phyloP scores from a whole-genome alignment of 2,329 filamentous ascomycete genomes.

The Diaporthe nobilis region DNA sequence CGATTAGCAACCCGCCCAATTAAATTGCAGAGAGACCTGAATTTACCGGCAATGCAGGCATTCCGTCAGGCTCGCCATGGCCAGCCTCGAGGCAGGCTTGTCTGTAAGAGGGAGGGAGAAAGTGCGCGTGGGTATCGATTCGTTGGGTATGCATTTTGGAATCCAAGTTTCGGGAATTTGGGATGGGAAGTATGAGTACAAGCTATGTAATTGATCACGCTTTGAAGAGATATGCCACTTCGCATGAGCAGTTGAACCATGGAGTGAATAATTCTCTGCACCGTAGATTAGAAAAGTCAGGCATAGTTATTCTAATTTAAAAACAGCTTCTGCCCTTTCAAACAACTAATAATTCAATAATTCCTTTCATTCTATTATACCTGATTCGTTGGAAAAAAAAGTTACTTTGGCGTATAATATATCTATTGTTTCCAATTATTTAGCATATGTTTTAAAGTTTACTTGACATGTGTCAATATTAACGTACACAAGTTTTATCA shows the following conservation, averaged over 20 bases:
- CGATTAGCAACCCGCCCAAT: neutral
- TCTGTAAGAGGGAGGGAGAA: conserved; percentile 59
- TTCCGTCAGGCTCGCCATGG: conserved; percentile 62
- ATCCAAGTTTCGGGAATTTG: neutral
- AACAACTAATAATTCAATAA: no score
- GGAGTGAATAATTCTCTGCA: no score
- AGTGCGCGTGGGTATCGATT: conserved; percentile 65
- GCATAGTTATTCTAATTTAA: no score
- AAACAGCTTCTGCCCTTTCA: no score
- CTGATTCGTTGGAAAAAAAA: no score
- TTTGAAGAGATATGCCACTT: neutral
- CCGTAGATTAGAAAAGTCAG: no score
- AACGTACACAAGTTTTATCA: neutral
- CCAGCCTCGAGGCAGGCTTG: conserved; percentile 56
- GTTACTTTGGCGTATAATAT: no score
- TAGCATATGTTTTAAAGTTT: no score
- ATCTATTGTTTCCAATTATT: no score
- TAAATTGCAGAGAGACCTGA: neutral
- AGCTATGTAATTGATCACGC: neutral
- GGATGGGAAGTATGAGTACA: neutral
- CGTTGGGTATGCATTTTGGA: neutral
- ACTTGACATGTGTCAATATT: no score
- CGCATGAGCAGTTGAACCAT: neutral
- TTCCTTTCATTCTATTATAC: no score
- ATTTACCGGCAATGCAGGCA: conserved; percentile 60